phyloP scores from a whole-genome alignment of 257 asterid species.

The Solanum virginianum region DNA sequence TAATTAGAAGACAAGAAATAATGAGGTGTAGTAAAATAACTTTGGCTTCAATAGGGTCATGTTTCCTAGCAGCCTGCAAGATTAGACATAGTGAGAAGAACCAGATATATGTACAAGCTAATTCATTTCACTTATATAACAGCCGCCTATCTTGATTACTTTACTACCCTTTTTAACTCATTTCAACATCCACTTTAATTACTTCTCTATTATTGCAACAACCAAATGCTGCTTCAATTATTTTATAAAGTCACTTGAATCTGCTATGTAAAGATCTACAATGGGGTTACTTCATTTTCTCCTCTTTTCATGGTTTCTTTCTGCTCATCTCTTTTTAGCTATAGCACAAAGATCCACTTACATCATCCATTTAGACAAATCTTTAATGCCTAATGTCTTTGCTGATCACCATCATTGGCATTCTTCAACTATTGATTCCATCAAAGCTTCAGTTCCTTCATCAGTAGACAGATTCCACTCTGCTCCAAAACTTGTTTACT shows the following conservation, averaged over 20 bases:
- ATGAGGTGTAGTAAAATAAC: background rate
- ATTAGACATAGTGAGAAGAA: background rate
- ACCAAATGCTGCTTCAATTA: background rate
- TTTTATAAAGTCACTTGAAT: background rate
- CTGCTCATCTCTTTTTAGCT: background rate
- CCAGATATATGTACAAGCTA: background rate
- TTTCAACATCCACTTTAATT: background rate
- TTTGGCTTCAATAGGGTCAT: background rate
- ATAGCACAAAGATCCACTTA: constrained; percentile 1
- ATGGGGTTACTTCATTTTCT: background rate
- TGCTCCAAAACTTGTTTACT: background rate
- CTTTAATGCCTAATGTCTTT: constrained; percentile 7
- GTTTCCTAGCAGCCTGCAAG: background rate
- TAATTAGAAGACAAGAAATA: background rate
- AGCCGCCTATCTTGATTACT: background rate
- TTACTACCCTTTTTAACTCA: background rate
- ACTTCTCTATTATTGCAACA: background rate
- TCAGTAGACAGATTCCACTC: background rate
- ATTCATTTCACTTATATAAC: background rate
- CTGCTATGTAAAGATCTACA: background rate
- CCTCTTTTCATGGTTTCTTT: background rate
- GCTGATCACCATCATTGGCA: constrained; percentile 9
- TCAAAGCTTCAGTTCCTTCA: background rate
- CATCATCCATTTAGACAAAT: constrained; percentile 9
- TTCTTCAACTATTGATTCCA: background rate